phyloP scores from a whole-genome alignment of 352 stramenopile genomes.

The Pythium sukuiense region DNA sequence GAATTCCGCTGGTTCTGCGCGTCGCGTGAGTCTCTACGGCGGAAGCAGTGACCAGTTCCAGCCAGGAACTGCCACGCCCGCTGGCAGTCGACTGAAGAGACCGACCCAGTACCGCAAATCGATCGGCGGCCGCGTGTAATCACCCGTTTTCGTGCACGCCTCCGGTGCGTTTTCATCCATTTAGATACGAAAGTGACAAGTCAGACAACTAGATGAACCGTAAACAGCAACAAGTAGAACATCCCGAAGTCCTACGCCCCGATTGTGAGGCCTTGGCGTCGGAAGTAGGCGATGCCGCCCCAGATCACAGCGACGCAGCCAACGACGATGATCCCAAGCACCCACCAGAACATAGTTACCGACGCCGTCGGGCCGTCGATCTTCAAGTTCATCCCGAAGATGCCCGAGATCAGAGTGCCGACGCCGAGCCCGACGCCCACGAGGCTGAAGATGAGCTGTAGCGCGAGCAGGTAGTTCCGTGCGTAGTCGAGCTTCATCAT shows the following conservation, averaged over 20 bases:
- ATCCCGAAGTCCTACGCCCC: conserved; percentile 8
- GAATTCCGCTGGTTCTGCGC: conserved; percentile 5
- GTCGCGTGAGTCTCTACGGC: conserved; percentile 30
- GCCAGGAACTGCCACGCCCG: conserved; percentile 10
- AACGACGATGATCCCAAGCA: conserved; percentile 30
- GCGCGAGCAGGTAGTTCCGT: conserved; percentile 48
- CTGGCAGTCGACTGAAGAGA: conserved; percentile 25
- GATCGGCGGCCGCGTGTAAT: conserved; percentile 24
- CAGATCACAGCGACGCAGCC: conserved; percentile 26
- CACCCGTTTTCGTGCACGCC: too few species aligned
- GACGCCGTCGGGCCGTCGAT: conserved; percentile 29
- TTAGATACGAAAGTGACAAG: background rate
- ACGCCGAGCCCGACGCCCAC: conserved; percentile 35
- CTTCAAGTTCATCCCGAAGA: conserved; percentile 53
- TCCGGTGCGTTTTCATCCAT: background rate
- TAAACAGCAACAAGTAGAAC: conserved; percentile 1
- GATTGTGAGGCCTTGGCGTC: conserved; percentile 29
- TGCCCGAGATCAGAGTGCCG: conserved; percentile 40
- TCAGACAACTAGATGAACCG: conserved; percentile 8
- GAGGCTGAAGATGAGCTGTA: conserved; percentile 48
- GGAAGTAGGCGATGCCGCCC: conserved; percentile 32
- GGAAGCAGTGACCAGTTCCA: conserved; percentile 11
- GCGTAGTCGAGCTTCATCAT: conserved; percentile 54
- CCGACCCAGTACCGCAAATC: conserved; percentile 33
- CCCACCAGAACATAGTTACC: conserved; percentile 34